phyloP scores from a whole-genome alignment of 2,329 filamentous ascomycete species.

The Aureobasidium sp. region DNA sequence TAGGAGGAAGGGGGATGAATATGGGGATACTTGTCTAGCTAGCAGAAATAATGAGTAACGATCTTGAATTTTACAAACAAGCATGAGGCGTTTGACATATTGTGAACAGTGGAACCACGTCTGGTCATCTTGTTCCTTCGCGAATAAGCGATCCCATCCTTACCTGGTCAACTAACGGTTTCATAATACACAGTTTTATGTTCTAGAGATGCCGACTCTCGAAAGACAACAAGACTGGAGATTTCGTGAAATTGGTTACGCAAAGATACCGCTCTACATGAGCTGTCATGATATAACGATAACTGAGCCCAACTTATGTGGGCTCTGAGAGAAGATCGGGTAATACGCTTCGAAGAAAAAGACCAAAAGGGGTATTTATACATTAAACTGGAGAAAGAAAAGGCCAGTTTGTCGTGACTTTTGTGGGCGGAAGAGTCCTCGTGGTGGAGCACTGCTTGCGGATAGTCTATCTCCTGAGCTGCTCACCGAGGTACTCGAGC shows the following conservation, averaged over 20 bases:
- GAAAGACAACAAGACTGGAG: background rate
- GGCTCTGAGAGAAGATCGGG: background rate
- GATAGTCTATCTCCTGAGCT: slow-evolving; percentile 19
- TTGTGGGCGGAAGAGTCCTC: background rate
- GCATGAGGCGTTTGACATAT: background rate
- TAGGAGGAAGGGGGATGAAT: background rate
- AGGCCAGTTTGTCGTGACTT: slow-evolving; percentile 8
- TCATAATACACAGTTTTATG: background rate
- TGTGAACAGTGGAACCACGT: background rate
- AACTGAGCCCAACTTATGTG: background rate
- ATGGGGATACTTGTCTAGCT: background rate
- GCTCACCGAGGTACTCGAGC: slow-evolving; percentile 28
- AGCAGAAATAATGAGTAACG: background rate
- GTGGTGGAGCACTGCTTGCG: background rate
- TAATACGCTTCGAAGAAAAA: background rate
- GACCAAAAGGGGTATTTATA: slow-evolving; percentile 11
- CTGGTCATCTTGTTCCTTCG: no score
- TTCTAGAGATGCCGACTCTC: background rate
- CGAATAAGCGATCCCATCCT: no score
- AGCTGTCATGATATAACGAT: background rate
- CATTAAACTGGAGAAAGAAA: slow-evolving; percentile 5
- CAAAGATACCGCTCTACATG: background rate
- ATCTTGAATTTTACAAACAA: background rate
- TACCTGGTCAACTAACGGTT: no score
- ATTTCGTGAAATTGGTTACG: background rate